Conservation (phyloP, 2,329 filamentous ascomycete genomes). For the Talaromyces marneffei region DNA sequence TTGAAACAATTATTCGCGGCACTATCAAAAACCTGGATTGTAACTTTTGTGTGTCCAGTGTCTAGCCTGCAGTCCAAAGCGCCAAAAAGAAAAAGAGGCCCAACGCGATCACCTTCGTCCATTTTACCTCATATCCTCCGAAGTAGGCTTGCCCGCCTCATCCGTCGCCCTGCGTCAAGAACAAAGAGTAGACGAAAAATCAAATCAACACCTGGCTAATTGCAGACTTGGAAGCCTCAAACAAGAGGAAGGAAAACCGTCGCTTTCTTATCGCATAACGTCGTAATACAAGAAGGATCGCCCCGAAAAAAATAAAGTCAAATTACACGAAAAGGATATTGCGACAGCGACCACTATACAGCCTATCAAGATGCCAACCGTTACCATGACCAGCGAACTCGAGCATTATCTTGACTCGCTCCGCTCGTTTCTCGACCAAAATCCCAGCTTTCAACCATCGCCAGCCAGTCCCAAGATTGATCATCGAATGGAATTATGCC, state of each 20-base stretch:
- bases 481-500: neutral
- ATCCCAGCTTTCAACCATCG: slow-evolving; percentile 3
- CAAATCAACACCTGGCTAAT: slow-evolving; percentile 18
- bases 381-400: slow-evolving; percentile 27
- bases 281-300: slow-evolving; percentile 10
- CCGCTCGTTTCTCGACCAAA: slow-evolving; percentile 21
- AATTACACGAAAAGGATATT: neutral
- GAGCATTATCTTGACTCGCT: slow-evolving; percentile 28
- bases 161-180: neutral
- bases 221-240: neutral
- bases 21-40: neutral
- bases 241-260: slow-evolving; percentile 9
- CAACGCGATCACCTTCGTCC: slow-evolving; percentile 2
- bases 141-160: neutral
- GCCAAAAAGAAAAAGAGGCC: neutral
- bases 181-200: neutral
- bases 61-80: neutral
- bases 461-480: neutral
- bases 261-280: neutral
- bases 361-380: slow-evolving; percentile 22
- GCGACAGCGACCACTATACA: slow-evolving; percentile 6
- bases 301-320: neutral
- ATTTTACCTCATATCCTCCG: neutral
- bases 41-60: neutral
- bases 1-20: neutral